Conservation (phyloP, 371 early-diverging fungal species). For the Mortierella polycephala region DNA sequence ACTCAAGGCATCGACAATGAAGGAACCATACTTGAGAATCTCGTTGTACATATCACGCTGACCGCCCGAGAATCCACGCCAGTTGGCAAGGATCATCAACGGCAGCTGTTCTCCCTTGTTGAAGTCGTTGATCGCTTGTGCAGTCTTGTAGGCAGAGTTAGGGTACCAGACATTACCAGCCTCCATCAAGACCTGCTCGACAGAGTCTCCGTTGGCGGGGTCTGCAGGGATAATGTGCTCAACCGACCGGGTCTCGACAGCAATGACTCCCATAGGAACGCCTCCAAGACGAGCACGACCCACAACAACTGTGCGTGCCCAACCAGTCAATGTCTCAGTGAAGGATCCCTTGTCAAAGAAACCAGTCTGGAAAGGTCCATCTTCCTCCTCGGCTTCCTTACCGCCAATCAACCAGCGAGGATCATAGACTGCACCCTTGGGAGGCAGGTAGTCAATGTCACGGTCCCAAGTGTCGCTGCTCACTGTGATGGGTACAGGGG, state of each 20-base stretch:
- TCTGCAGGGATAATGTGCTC: conserved; percentile 95
- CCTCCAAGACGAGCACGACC: conserved; percentile 97
- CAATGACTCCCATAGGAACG: conserved; percentile 97
- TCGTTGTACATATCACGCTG: conserved; percentile 99
- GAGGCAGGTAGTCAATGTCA: conserved; percentile 80
- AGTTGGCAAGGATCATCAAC: conserved; percentile 99
- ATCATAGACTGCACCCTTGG: conserved; percentile 86
- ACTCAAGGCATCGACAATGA: conserved; percentile 96
- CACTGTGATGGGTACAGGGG: conserved; percentile 68
- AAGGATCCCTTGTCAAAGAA: conserved; percentile 95
- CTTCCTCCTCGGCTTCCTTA: conserved; percentile 69
- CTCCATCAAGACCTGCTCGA: conserved; percentile 89
- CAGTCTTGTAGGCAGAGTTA: conserved; percentile 98
- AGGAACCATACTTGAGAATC: conserved; percentile 96
- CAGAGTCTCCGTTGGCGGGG: conserved; percentile 90
- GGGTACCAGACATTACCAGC: conserved; percentile 99
- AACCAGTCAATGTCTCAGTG: conserved; percentile 82
- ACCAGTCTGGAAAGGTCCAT: conserved; percentile 82
- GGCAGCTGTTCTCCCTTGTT: conserved; percentile 98
- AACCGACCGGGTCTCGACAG: conserved; percentile 94
- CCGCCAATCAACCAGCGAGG: conserved; percentile 93
- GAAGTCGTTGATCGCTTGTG: conserved; percentile 98
- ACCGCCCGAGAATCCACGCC: conserved; percentile 99
- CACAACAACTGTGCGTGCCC: conserved; percentile 84
- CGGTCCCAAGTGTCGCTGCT: conserved; percentile 78